A percentile compares a stretch with the other conserved stretches of the same genome.
Evolutionary conservation across 352 stramenopile species (phyloP).

Genomic region (Phytophthora chlamydospora): DNA sequence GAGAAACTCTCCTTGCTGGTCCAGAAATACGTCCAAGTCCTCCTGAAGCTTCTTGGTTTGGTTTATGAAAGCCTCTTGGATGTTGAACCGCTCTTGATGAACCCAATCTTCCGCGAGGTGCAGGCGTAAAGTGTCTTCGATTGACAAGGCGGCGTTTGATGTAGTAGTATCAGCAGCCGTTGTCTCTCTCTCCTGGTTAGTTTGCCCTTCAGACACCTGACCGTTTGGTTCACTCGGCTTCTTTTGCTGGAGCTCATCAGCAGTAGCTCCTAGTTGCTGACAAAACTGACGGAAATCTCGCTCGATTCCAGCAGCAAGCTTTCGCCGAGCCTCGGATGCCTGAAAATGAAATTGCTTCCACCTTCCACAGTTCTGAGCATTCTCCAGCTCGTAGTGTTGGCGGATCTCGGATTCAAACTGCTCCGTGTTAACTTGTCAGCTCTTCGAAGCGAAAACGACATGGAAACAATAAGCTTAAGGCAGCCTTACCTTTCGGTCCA

Average conservation of each 20-base stretch:
- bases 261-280: constrained; percentile 8
- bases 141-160: constrained; percentile 1
- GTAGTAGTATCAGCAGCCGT: background rate
- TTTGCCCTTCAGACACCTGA: background rate
- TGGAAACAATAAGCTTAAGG: background rate
- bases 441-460: background rate
- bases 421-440: background rate
- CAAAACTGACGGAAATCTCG: constrained; percentile 38
- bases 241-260: constrained; percentile 1
- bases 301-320: constrained; percentile 39
- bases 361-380: constrained; percentile 48
- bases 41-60: constrained; percentile 59
- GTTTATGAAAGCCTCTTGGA: constrained; percentile 72
- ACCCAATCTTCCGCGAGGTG: constrained; percentile 56
- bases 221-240: background rate
- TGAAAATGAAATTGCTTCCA: constrained; percentile 63
- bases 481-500: constrained; percentile 56
- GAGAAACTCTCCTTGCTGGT: constrained; percentile 44
- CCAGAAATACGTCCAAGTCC: constrained; percentile 50
- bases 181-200: constrained; percentile 20
- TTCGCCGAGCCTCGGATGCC: constrained; percentile 18
- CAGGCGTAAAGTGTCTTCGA: constrained; percentile 28
- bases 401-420: constrained; percentile 66
- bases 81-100: constrained; percentile 69
- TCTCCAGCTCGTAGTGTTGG: constrained; percentile 63